phyloP scores from a whole-genome alignment of 441 rosid genomes.

The Bocquillonia castaneifolia region DNA sequence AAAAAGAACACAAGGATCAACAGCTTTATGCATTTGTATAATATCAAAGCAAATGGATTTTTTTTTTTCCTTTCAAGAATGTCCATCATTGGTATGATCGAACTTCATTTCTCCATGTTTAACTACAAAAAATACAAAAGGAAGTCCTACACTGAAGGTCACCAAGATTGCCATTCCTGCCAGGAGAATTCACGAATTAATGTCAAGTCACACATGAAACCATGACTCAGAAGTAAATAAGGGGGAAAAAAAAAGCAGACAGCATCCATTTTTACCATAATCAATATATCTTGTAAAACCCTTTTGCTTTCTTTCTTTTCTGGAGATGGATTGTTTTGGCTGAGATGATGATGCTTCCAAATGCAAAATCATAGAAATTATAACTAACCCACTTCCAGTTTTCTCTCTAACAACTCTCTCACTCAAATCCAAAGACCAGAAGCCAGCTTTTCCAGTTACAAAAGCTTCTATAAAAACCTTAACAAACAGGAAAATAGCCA shows the following conservation, averaged over 20 bases:
- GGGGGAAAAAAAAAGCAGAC: background rate
- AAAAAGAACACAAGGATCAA: background rate
- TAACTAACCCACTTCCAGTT: slow-evolving; percentile 68
- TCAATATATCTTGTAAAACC: slow-evolving; percentile 25
- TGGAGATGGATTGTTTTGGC: slow-evolving; percentile 2
- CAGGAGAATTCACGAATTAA: background rate
- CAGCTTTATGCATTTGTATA: background rate
- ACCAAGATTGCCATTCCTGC: slow-evolving; percentile 52
- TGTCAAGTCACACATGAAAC: background rate
- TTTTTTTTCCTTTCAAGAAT: background rate
- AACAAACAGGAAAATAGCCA: slow-evolving; percentile 46
- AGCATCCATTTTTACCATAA: slow-evolving; percentile 35
- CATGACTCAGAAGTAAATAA: no score
- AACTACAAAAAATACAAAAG: slow-evolving; percentile 48
- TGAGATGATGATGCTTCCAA: slow-evolving; percentile 27
- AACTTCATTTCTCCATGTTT: slow-evolving; percentile 45
- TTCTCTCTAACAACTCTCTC: slow-evolving; percentile 69
- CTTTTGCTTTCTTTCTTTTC: slow-evolving; percentile 18
- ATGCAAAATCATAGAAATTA: slow-evolving; percentile 62
- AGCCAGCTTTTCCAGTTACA: slow-evolving; percentile 34
- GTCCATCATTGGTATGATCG: slow-evolving; percentile 9
- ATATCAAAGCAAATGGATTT: background rate
- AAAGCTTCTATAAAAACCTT: slow-evolving; percentile 52
- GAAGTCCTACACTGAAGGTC: slow-evolving; percentile 48
- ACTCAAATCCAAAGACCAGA: slow-evolving; percentile 56